A percentile compares a stretch with the other conserved stretches of the same genome.
Evolutionary conservation across 192 early-diverging fungal species (phyloP).

Genomic region (Podila epicladia): DNA sequence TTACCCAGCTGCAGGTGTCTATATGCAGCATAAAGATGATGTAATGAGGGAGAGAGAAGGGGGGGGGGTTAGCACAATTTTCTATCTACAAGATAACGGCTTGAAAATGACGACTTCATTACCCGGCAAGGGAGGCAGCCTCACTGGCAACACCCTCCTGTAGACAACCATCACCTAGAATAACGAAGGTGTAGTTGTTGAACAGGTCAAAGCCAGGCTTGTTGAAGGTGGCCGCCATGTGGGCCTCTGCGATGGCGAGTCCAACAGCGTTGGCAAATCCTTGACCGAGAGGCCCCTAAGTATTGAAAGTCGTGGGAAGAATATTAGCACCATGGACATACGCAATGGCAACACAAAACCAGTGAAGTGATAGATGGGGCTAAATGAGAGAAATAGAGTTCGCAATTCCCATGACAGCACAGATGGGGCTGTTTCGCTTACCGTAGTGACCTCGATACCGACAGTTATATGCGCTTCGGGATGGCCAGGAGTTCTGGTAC

Average conservation of each 20-base stretch:
- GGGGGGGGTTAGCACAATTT: no score
- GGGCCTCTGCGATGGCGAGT: constrained; percentile 89
- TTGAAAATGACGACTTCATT: neutral
- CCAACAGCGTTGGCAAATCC: constrained; percentile 94
- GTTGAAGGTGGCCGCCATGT: constrained; percentile 93
- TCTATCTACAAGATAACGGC: no score
- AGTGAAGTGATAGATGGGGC: no score
- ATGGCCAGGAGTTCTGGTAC: constrained; percentile 91
- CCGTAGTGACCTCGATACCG: constrained; percentile 96
- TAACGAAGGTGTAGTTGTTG: constrained; percentile 85
- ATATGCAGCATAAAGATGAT: neutral
- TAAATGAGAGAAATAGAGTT: neutral
- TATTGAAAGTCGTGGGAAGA: neutral
- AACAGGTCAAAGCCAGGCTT: constrained; percentile 86
- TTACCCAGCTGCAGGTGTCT: constrained; percentile 92
- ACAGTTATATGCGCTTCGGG: constrained; percentile 89
- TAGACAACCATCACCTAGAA: constrained; percentile 96
- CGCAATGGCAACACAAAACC: no score
- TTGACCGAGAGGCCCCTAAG: constrained; percentile 90
- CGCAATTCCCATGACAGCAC: neutral
- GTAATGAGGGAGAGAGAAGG: no score
- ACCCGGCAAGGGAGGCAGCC: constrained; percentile 92
- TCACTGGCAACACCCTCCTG: constrained; percentile 98
- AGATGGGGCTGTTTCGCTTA: constrained; percentile 1
- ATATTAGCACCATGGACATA: neutral